A percentile compares a stretch with the other conserved stretches of the same genome.
These are phyloP conservation scores for Boletus smithii DNA, from an alignment of 1,284 basidiomycete genomes.

Conservation along the genomic window DNA sequence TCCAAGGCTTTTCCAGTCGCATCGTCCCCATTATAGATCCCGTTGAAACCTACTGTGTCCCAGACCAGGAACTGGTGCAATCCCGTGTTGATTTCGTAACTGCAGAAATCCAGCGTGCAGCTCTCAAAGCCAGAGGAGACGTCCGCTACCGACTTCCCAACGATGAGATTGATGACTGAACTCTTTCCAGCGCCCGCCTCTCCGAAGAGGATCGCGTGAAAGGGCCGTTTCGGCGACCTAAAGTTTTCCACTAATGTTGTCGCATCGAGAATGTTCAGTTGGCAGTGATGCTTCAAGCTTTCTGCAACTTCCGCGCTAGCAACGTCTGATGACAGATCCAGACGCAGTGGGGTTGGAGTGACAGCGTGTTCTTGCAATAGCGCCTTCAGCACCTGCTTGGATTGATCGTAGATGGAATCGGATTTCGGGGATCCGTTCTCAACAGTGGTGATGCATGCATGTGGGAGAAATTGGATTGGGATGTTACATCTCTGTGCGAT, in stretches of 20 bases:
- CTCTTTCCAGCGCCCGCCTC: conserved; percentile 31
- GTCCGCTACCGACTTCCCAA: conserved; percentile 12
- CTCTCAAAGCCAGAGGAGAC: conserved; percentile 15
- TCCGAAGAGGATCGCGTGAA: conserved; percentile 28
- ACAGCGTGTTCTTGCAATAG: conserved; percentile 14
- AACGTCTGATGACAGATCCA: conserved; percentile 15
- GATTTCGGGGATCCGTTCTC: conserved; percentile 1
- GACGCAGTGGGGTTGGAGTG: conserved; percentile 10
- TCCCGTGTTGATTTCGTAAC: conserved; percentile 22
- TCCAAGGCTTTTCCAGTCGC: conserved; percentile 29
- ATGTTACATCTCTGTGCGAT: conserved; percentile 25
- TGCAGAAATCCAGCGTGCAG: conserved; percentile 24
- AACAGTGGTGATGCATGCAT: conserved; percentile 27
- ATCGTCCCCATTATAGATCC: conserved; percentile 4
- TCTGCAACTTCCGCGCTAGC: neutral
- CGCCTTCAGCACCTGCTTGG: conserved; percentile 14
- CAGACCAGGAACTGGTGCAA: conserved; percentile 30
- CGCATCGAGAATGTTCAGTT: conserved; percentile 14
- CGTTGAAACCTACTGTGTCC: conserved; percentile 37
- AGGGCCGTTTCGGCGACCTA: conserved; percentile 12
- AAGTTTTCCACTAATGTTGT: conserved; percentile 17
- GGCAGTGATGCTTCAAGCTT: conserved; percentile 13
- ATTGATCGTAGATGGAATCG: conserved; percentile 11
- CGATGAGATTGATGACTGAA: conserved; percentile 29
- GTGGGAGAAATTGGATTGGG: conserved; percentile 15